A percentile compares a stretch with the other conserved stretches of the same genome.
These are phyloP conservation scores for Calocera viscosa DNA, from an alignment of 768 basidiomycete genomes.

Conservation along the genomic window DNA sequence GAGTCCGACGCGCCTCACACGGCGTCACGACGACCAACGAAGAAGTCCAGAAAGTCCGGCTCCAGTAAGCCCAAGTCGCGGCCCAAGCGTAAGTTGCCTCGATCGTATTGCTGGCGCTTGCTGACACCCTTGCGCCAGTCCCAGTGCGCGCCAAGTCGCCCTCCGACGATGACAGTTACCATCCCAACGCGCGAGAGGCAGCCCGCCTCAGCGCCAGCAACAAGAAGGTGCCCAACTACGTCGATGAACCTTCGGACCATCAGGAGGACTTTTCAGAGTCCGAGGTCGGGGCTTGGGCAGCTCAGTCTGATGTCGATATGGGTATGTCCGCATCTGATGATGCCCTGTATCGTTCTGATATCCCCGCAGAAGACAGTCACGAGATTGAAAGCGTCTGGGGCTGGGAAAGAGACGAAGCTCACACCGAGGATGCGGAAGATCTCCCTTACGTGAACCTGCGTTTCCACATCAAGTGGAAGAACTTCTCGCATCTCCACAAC, in stretches of 20 bases:
- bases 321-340: slow-evolving; percentile 2
- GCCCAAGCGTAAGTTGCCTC: slow-evolving; percentile 48
- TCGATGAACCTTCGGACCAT: slow-evolving; percentile 45
- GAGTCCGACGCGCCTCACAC: not conserved
- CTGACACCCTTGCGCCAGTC: slow-evolving; percentile 8
- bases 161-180: slow-evolving; percentile 34
- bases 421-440: slow-evolving; percentile 62
- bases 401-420: slow-evolving; percentile 75
- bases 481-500: slow-evolving; percentile 94
- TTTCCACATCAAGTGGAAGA: slow-evolving; percentile 99
- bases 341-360: slow-evolving; percentile 5
- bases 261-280: slow-evolving; percentile 41
- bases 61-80: slow-evolving; percentile 1
- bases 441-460: slow-evolving; percentile 87
- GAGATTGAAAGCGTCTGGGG: slow-evolving; percentile 87
- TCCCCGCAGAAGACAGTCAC: slow-evolving; percentile 46
- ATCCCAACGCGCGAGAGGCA: not conserved
- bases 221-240: slow-evolving; percentile 70
- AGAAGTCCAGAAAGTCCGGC: slow-evolving; percentile 46
- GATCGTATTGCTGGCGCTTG: slow-evolving; percentile 37
- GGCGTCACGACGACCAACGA: not conserved
- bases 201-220: slow-evolving; percentile 59
- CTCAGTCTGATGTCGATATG: slow-evolving; percentile 15
- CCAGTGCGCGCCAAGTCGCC: slow-evolving; percentile 5
- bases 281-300: slow-evolving; percentile 35